These are phyloP conservation scores for Penicillium sumatraense DNA, from an alignment of 2,329 filamentous ascomycete species.

Conservation along the genomic window DNA sequence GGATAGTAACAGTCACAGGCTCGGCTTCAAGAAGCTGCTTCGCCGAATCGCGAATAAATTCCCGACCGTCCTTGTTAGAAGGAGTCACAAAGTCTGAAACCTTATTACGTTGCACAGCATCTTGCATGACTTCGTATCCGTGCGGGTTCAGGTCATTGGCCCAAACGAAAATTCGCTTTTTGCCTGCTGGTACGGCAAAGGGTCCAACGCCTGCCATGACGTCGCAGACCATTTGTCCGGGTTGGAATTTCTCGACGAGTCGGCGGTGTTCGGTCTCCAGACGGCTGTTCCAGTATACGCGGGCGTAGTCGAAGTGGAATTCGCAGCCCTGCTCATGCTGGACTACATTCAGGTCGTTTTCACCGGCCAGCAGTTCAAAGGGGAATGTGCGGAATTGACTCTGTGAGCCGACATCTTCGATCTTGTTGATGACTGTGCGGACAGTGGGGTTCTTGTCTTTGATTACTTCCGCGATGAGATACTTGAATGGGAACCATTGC, in stretches of 20 bases:
- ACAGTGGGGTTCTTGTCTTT: slow-evolving; percentile 85
- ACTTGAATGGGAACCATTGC: slow-evolving; percentile 81
- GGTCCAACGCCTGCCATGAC: slow-evolving; percentile 97
- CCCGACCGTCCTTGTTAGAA: slow-evolving; percentile 80
- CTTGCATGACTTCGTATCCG: slow-evolving; percentile 72
- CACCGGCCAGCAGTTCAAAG: slow-evolving; percentile 86
- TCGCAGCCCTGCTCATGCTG: slow-evolving; percentile 79
- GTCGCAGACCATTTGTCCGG: slow-evolving; percentile 89
- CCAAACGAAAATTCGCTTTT: slow-evolving; percentile 89
- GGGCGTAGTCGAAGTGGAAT: slow-evolving; percentile 93
- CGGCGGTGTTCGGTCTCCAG: slow-evolving; percentile 87
- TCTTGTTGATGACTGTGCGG: slow-evolving; percentile 93
- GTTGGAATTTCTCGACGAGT: slow-evolving; percentile 73
- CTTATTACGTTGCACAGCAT: slow-evolving; percentile 78
- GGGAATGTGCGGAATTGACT: slow-evolving; percentile 89
- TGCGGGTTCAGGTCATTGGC: slow-evolving; percentile 97
- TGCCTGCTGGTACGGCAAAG: slow-evolving; percentile 89
- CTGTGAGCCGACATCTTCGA: slow-evolving; percentile 81
- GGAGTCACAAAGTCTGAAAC: slow-evolving; percentile 74
- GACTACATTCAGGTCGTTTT: slow-evolving; percentile 80
- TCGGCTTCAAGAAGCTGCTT: slow-evolving; percentile 53
- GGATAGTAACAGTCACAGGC: slow-evolving; percentile 60
- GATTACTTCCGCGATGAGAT: slow-evolving; percentile 81
- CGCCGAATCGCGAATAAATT: slow-evolving; percentile 76
- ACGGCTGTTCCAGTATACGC: slow-evolving; percentile 97